These are phyloP conservation scores for Trichopus zeylanicus DNA, from an alignment of 116 monocot species.

Conservation along the genomic window DNA sequence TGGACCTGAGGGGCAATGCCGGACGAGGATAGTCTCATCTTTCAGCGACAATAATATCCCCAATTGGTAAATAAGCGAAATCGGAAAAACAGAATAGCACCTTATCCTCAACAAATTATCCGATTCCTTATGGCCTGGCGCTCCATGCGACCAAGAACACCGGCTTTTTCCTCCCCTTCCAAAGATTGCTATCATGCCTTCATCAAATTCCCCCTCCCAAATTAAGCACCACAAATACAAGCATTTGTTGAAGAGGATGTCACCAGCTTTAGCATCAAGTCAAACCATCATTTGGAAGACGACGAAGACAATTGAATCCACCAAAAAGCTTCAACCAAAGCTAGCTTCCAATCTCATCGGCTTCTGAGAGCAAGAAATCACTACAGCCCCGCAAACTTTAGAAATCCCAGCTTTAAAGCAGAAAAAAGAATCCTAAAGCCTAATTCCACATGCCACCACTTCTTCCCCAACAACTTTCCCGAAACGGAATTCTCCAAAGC, in stretches of 20 bases:
- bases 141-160: neutral
- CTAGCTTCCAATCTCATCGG: slow-evolving; percentile 9
- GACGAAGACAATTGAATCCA: neutral
- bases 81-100: neutral
- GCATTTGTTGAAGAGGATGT: neutral
- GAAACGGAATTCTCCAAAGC: neutral
- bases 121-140: neutral
- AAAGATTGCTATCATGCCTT: neutral
- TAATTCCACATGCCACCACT: too few species aligned
- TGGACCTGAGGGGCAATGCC: slow-evolving; percentile 25
- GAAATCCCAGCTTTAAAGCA: slow-evolving; percentile 1
- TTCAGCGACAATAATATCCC: neutral
- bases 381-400: neutral
- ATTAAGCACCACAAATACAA: neutral
- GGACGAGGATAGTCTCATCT: slow-evolving; percentile 40
- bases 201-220: neutral
- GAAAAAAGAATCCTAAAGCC: neutral
- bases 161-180: neutral
- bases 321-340: slow-evolving; percentile 2
- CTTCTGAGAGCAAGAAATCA: neutral
- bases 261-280: slow-evolving; percentile 1
- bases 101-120: slow-evolving; percentile 7
- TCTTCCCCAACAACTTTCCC: neutral
- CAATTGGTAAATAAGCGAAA: neutral
- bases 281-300: neutral